A percentile compares a stretch with the other conserved stretches of the same genome.
Conservation (phyloP, 2,329 filamentous ascomycete genomes). For the Aspergillus ochraceoroseus region DNA sequence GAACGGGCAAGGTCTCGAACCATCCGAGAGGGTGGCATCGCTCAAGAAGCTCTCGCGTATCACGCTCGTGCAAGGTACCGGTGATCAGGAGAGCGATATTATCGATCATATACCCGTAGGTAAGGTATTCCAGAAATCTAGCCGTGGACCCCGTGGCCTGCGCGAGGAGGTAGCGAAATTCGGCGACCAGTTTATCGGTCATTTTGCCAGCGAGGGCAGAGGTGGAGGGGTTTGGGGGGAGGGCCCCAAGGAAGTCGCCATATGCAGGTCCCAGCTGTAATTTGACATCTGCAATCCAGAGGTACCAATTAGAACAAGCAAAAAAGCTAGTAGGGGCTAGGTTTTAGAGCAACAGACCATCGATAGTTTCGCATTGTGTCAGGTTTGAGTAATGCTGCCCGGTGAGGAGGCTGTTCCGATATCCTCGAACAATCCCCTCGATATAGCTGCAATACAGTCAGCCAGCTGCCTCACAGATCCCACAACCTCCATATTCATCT, state of each 20-base stretch:
- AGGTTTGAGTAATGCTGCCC: conserved; percentile 89
- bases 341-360: conserved; percentile 58
- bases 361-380: conserved; percentile 95
- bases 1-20: conserved; percentile 98
- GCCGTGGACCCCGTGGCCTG: conserved; percentile 87
- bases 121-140: conserved; percentile 96
- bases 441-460: conserved; percentile 63
- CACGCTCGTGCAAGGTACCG: conserved; percentile 92
- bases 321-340: conserved; percentile 5
- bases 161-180: conserved; percentile 93
- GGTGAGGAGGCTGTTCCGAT: conserved; percentile 89
- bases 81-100: conserved; percentile 98
- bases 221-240: conserved; percentile 94
- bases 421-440: conserved; percentile 94
- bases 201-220: conserved; percentile 91
- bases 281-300: conserved; percentile 69
- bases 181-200: conserved; percentile 94
- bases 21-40: conserved; percentile 94
- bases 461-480: not conserved
- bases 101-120: conserved; percentile 99
- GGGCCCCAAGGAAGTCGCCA: conserved; percentile 88
- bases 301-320: not conserved
- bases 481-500: not conserved
- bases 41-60: conserved; percentile 90
- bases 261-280: conserved; percentile 95